phyloP scores from a whole-genome alignment of 2,329 filamentous ascomycete species.

The Coniella lustricola region DNA sequence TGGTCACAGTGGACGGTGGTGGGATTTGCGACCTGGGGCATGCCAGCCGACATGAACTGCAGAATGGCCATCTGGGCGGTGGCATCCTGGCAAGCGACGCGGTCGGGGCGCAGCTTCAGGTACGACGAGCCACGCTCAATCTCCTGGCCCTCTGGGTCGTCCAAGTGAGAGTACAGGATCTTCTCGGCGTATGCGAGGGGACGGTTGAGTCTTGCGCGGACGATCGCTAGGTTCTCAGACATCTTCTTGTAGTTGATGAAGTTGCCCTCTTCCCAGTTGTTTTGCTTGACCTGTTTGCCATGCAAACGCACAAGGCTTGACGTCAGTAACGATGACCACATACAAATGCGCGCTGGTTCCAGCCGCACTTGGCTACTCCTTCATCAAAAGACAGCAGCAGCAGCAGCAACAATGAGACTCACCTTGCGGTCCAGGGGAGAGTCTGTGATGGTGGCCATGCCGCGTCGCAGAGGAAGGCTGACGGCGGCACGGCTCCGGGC shows the following conservation, averaged over 20 bases:
- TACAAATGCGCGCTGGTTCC: not conserved
- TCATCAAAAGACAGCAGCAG: too few relatives aligned
- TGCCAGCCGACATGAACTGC: slow-evolving; percentile 98
- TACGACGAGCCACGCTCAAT: slow-evolving; percentile 95
- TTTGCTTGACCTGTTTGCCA: slow-evolving; percentile 67
- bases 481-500: slow-evolving; percentile 53
- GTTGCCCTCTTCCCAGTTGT: slow-evolving; percentile 91
- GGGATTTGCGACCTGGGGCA: slow-evolving; percentile 91
- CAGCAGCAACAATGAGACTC: slow-evolving; percentile 21
- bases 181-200: slow-evolving; percentile 96
- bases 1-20: slow-evolving; percentile 98
- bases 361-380: not conserved
- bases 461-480: slow-evolving; percentile 56
- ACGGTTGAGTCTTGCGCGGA: slow-evolving; percentile 81
- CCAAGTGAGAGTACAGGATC: slow-evolving; percentile 97
- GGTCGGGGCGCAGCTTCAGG: slow-evolving; percentile 92
- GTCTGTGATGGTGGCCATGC: slow-evolving; percentile 80
- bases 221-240: slow-evolving; percentile 91
- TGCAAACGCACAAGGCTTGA: not conserved
- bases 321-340: slow-evolving; percentile 10
- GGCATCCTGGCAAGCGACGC: slow-evolving; percentile 98
- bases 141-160: slow-evolving; percentile 92
- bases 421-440: slow-evolving; percentile 86
- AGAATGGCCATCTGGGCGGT: slow-evolving; percentile 99
- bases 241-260: slow-evolving; percentile 99